Evolutionary conservation across 129 eudicot genomes (phyloP).

Genomic region (Flaveria bidentis): DNA sequence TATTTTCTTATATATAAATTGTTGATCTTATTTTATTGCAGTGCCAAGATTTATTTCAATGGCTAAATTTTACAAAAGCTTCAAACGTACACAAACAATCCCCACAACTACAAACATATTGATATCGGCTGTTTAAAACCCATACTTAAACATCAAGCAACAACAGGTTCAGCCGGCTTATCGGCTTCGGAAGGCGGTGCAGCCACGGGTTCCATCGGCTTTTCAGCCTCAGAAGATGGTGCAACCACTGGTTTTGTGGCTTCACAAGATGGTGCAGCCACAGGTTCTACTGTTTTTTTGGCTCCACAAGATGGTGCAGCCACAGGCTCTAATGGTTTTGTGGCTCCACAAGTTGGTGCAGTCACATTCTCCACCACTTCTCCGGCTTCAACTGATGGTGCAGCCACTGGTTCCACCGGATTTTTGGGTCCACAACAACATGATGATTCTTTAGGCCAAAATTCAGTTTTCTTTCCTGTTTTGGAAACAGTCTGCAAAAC

Average conservation of each 20-base stretch:
- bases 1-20: not conserved
- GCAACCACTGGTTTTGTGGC: slow-evolving; percentile 21
- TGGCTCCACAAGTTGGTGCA: slow-evolving; percentile 24
- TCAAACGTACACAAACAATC: slow-evolving; percentile 33
- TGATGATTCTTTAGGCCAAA: slow-evolving; percentile 64
- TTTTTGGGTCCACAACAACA: slow-evolving; percentile 38
- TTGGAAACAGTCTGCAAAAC: slow-evolving; percentile 89
- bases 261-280: slow-evolving; percentile 24
- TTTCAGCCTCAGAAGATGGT: slow-evolving; percentile 25
- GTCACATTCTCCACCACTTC: slow-evolving; percentile 12
- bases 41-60: slow-evolving; percentile 36
- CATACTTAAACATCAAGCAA: slow-evolving; percentile 28
- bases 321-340: slow-evolving; percentile 1
- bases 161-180: slow-evolving; percentile 29
- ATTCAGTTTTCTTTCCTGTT: slow-evolving; percentile 82
- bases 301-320: slow-evolving; percentile 25
- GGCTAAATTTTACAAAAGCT: slow-evolving; percentile 34
- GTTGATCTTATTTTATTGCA: slow-evolving; percentile 11
- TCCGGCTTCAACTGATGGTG: slow-evolving; percentile 15
- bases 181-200: slow-evolving; percentile 22
- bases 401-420: slow-evolving; percentile 31
- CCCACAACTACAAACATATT: slow-evolving; percentile 25
- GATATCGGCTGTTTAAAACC: slow-evolving; percentile 3
- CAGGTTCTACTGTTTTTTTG: slow-evolving; percentile 15
- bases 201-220: slow-evolving; percentile 32